Evolutionary conservation across 2,329 filamentous ascomycete genomes (phyloP), one percentile per base, ranked within the genome.

Genomic region (Camillea tinctor): DNA sequence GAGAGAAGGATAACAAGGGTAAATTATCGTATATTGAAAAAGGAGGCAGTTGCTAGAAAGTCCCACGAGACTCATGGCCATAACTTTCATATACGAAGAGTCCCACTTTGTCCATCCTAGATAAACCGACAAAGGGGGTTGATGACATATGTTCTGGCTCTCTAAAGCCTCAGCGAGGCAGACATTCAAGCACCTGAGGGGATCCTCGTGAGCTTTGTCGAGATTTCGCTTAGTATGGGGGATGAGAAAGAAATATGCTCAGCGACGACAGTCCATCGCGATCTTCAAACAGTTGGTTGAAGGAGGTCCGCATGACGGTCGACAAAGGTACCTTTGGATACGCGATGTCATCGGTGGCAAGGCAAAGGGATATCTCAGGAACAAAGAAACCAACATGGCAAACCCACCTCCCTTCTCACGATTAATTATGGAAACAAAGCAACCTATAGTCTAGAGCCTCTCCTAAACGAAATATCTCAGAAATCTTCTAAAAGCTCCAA

Each of bases 51-150:
- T 15, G 5, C 36, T 17, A 3, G 17, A 44, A 44, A 2, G 36
- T 15, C 11, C n/a, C 36, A 44, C 36, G 5, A n/a, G 36, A 44
- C 36, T n/a, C 13, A n/a, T 44, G 13, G 36, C 11, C n/a, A 44
- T 53, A 21, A 36, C 53, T 22, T 24, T 48, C 59, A 62, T 66
- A 64, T 64, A 64, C 56, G 44, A 30, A 24, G 22, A 11, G 4
- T 2, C 7, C 11, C 30, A 66, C 62, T 66, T 68, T 68, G 63
- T 68, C 57, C 26, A 30, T 7, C 7, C 23, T 26, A 11, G 6
- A 2, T 2, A 49, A 30, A 17, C 4, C 36, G 44, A 67, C 66
- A 66, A 69, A 69, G 65, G 15, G 11, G 15, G 11, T 20, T n/a
- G 21, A 50, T 36, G 24, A 52, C 4, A 22, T 53, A 15, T 40